Percentiles rank a stretch among this genome's conserved stretches.
These are phyloP conservation scores for Cucumis hystrix DNA, from an alignment of 306 rosid genomes.

Conservation along the genomic window DNA sequence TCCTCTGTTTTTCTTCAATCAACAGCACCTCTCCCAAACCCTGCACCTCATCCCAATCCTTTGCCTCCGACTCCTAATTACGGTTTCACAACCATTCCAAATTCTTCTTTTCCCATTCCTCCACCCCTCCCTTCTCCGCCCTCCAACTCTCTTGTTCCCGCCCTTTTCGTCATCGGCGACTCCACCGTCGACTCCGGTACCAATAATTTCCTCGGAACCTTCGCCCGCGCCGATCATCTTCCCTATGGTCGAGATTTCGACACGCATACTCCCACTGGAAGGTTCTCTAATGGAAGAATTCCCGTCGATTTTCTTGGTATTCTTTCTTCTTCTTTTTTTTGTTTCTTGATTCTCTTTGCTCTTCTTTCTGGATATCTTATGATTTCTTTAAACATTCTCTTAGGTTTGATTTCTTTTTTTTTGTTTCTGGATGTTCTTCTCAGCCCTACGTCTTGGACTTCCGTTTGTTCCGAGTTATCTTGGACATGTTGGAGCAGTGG, in stretches of 20 bases:
- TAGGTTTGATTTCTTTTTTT: background rate
- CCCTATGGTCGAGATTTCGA: constrained; percentile 86
- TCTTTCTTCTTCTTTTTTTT: background rate
- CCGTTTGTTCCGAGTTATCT: constrained; percentile 87
- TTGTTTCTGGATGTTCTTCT: background rate
- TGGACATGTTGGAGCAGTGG: constrained; percentile 41
- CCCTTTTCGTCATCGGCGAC: constrained; percentile 74
- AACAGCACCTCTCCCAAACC: no score
- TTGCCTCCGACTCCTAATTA: background rate
- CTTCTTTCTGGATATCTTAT: background rate
- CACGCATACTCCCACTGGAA: constrained; percentile 64
- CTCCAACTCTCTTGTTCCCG: constrained; percentile 34
- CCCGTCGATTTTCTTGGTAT: constrained; percentile 82
- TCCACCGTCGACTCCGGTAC: constrained; percentile 80
- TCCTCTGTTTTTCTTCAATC: no score
- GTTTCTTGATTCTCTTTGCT: background rate
- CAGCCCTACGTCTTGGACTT: constrained; percentile 72
- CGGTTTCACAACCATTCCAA: background rate
- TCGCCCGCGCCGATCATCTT: constrained; percentile 66
- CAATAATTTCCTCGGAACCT: constrained; percentile 64
- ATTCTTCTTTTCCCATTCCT: constrained; percentile 13
- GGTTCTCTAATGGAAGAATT: constrained; percentile 73
- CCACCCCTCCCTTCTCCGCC: background rate
- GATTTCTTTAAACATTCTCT: background rate
- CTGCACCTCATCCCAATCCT: background rate